A percentile compares a stretch with the other conserved stretches of the same genome.
phyloP scores from a whole-genome alignment of 2,329 filamentous ascomycete genomes.

The Pseudonectria foliicola region DNA sequence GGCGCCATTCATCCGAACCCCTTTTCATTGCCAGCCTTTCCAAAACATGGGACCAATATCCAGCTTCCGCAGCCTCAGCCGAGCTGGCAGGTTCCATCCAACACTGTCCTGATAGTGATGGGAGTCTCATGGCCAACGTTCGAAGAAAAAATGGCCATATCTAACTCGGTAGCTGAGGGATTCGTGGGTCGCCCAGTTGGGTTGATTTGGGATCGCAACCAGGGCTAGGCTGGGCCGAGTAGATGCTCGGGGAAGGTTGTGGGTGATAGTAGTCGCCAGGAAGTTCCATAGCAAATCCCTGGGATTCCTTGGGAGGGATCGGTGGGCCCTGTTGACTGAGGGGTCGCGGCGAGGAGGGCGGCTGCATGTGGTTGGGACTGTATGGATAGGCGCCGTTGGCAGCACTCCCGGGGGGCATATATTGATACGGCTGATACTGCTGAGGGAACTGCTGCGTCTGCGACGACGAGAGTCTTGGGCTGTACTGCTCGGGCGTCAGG shows the following conservation, averaged over 20 bases:
- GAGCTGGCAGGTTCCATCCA: no score
- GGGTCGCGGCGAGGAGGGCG: conserved; percentile 13
- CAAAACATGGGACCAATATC: no score
- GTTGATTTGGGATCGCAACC: conserved; percentile 5
- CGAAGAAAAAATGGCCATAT: background rate
- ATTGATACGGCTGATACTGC: conserved; percentile 18
- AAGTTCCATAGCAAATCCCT: conserved; percentile 33
- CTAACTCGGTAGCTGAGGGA: background rate
- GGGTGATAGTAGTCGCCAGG: conserved; percentile 43
- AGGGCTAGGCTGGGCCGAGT: conserved; percentile 17
- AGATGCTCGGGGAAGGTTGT: conserved; percentile 25
- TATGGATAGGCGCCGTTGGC: conserved; percentile 9
- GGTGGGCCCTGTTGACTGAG: conserved; percentile 13
- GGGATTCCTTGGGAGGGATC: conserved; percentile 17
- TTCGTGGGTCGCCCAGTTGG: no score
- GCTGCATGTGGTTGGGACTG: conserved; percentile 14
- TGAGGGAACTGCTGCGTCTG: conserved; percentile 19
- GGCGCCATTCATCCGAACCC: background rate
- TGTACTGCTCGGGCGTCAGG: conserved; percentile 2
- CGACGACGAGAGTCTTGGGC: conserved; percentile 15
- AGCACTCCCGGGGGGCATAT: conserved; percentile 10
- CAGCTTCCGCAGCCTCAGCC: no score
- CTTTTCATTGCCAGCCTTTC: no score
- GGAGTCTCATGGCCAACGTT: no score
- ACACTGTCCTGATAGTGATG: no score